Evolutionary conservation across 306 rosid genomes (phyloP).

Genomic region (Cucurbita argyrosperma): DNA sequence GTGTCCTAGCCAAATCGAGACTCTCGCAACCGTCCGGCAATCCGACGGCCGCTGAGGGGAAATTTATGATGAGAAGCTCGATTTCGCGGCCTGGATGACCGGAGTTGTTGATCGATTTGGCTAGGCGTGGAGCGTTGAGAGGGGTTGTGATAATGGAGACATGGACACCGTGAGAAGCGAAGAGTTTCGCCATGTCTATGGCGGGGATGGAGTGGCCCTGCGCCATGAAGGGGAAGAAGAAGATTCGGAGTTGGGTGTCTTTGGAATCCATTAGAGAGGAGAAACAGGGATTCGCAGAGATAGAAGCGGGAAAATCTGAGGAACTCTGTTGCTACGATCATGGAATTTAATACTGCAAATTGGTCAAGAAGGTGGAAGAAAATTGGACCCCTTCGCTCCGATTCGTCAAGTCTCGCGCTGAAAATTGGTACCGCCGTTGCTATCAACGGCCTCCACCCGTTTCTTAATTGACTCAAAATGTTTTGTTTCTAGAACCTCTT

Average conservation of each 20-base stretch:
- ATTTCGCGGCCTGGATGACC: neutral
- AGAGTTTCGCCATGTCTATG: constrained; percentile 22
- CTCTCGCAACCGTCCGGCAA: constrained; percentile 24
- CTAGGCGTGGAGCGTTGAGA: constrained; percentile 2
- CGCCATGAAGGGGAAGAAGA: constrained; percentile 25
- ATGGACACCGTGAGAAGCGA: constrained; percentile 14
- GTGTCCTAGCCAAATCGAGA: neutral
- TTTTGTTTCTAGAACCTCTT: too few species aligned
- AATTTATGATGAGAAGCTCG: neutral
- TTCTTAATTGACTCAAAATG: neutral
- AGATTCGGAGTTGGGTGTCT: neutral
- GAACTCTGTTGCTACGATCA: neutral
- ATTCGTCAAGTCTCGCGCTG: neutral
- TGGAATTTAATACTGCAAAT: neutral
- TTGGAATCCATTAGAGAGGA: neutral
- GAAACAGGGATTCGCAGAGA: neutral
- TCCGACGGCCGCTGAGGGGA: constrained; percentile 16
- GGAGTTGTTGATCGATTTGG: neutral
- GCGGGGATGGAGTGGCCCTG: constrained; percentile 26
- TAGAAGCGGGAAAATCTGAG: neutral
- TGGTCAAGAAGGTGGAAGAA: neutral
- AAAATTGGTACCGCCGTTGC: neutral
- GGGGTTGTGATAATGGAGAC: constrained; percentile 23
- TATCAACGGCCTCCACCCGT: neutral
- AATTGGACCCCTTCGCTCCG: neutral